Percentiles rank a stretch among this genome's conserved stretches.
Evolutionary conservation across 2,329 filamentous ascomycete species (phyloP).

Genomic region (Colletotrichum sansevieriae): DNA sequence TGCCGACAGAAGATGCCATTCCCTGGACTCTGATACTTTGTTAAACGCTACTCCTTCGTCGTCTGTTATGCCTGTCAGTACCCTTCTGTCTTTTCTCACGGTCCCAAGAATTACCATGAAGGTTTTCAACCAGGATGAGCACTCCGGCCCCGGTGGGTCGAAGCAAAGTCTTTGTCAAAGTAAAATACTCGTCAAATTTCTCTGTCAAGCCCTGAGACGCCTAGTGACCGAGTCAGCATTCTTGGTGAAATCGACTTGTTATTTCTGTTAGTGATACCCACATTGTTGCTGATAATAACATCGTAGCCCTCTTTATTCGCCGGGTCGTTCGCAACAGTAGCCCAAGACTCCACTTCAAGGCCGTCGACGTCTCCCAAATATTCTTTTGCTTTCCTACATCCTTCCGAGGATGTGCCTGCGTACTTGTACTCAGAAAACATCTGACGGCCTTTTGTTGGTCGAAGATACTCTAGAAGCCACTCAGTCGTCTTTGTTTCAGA

Average conservation of each 20-base stretch:
- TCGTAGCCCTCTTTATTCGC: not conserved
- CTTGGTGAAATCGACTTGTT: not conserved
- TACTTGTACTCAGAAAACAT: constrained; percentile 5
- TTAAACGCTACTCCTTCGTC: no score
- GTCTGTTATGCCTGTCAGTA: no score
- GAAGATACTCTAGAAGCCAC: not conserved
- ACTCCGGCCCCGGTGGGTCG: no score
- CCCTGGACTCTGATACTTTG: no score
- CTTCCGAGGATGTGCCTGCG: not conserved
- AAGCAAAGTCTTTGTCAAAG: no score
- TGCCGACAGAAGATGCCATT: no score
- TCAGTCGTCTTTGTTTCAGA: not conserved
- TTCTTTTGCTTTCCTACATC: not conserved
- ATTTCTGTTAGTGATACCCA: not conserved
- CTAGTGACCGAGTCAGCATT: no score
- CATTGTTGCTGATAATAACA: not conserved
- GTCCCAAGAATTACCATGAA: no score
- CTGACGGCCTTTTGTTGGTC: not conserved
- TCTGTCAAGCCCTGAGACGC: no score
- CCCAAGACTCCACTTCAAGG: not conserved
- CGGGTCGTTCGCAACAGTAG: not conserved
- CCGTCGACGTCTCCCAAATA: not conserved
- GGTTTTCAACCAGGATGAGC: no score
- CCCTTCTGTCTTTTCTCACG: no score
- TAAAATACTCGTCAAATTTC: no score